Base-by-base conservation (phyloP, 768 basidiomycete genomes). In the Tylopilus felleus region DNA sequence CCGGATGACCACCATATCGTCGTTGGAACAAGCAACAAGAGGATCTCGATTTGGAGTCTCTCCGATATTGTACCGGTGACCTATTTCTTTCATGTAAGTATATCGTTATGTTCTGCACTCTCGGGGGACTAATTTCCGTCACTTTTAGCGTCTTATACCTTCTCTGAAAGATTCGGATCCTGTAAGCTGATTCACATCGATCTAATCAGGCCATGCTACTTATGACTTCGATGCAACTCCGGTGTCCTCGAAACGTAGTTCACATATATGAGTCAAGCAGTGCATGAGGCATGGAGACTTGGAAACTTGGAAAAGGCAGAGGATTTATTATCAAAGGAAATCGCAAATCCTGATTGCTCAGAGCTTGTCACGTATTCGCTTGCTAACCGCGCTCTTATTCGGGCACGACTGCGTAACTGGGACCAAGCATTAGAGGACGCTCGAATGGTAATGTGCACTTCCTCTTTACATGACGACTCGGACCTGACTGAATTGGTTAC, bases 331-430 rank as follows among this genome's bases (percentile, higher is more conserved):
- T 56, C 58, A 10, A 40, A 41, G 1, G 47, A 58, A 49, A 52
- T 56, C 9, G 5, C 9, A 28, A 35, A 44, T 10, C 17, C 23
- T 8, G 46, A 35, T 27, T 44, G 14, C 12, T 29, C 25, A 19
- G 27, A 40, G 19, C n/a, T 40, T 3, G n/a, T 27, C 16, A 1
- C 7, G 1, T 56, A 56, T 49, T 44, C 38, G 4, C 42, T 10
- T 42, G 51, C 47, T 19, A 56, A 52, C 21, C 43, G 58, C 14
- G 36, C 58, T 27, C 43, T 56, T n/a, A 25, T 56, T 38, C 47
- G 58, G 22, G 50, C 50, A 1, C 54, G 47, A 16, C 35, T 36
- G 14, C 12, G 19, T 14, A 35, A 49, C 38, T 56, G 49, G 54
- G 38, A 36, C 17, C 22, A 48, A n/a, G 58, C 47, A 0, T 29